Base-by-base conservation (phyloP, 495 filamentous ascomycete species). In the Schizothecium vesticola region DNA sequence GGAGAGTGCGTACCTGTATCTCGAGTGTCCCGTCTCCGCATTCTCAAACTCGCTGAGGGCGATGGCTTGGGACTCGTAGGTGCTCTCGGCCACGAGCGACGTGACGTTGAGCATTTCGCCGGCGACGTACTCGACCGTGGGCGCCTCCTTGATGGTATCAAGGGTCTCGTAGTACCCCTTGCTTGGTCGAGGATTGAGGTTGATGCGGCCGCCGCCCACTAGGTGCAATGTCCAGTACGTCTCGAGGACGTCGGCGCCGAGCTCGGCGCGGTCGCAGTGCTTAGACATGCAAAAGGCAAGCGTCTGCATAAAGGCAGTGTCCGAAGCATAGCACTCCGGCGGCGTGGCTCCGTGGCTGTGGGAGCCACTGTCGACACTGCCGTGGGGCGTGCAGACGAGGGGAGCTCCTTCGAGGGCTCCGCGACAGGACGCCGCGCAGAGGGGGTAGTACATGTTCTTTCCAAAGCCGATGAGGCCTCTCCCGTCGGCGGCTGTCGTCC, bases 71-170 rank as follows among this genome's bases (percentile, higher is more conserved):
- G 63, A 64, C 19, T 19, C 19, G 36, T 23, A 64, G 9, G 22
- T 23, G 19, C 19, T 19, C 16, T 56, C 43, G 8, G 61, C 8
- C 19, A 64, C 63, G 11, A 64, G 43, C 23, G 33, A 55, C 8
- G 63, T 64, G 21, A 24, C 43, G 23, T 64, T 64, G 22, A 64
- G 36, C 33, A 64, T 56, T 23, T 56, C 36, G 23, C 63, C 43
- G 3, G 43, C 12, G 43, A 56, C 16, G 23, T 64, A 56, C 12
- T 56, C 63, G 21, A 56, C 36, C 21, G 63, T 64, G 22, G 63
- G 63, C 10, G 33, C 2, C 19, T n/a, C 55, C 19, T 55, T 56
- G 33, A 64, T 64, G 63, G 19, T 24, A 6, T 23, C 63, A 9
- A 64, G 43, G 12, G 63, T 24, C 22, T 64, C 21, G 11, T 16